Evolutionary conservation across 352 stramenopile genomes (phyloP).

Genomic region (Pythium apleroticum): DNA sequence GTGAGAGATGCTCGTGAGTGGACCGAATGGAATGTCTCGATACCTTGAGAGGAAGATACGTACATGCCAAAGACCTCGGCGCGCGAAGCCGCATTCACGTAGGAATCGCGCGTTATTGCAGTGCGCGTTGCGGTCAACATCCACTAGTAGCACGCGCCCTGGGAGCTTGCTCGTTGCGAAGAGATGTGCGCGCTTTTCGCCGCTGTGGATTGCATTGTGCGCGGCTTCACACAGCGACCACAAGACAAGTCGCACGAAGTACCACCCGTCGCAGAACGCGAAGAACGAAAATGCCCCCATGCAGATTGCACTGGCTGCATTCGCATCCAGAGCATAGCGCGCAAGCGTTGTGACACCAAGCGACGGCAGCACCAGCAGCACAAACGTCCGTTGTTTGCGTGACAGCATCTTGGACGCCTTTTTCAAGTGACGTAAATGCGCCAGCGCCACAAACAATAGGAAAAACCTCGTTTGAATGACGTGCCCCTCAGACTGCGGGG

Average conservation of each 20-base stretch:
- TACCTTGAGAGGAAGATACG: constrained; percentile 4
- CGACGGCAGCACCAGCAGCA: constrained; percentile 2
- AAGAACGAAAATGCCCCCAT: constrained; percentile 55
- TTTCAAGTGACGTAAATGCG: not conserved
- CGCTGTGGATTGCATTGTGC: constrained; percentile 18
- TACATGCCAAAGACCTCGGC: constrained; percentile 84
- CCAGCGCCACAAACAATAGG: no score
- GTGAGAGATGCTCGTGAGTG: not conserved
- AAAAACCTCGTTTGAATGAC: not conserved
- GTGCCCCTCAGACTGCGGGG: not conserved
- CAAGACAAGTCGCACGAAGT: constrained; percentile 55
- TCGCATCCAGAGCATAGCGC: not conserved
- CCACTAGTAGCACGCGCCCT: constrained; percentile 49
- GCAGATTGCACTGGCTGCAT: not conserved
- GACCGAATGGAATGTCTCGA: no score
- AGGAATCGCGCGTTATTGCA: constrained; percentile 86
- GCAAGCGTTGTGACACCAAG: not conserved
- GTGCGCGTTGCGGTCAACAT: constrained; percentile 86
- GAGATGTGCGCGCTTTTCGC: constrained; percentile 38
- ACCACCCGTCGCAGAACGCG: constrained; percentile 75
- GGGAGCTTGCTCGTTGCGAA: constrained; percentile 51
- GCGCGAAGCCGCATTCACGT: constrained; percentile 81
- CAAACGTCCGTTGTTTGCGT: not conserved
- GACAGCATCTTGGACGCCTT: not conserved
- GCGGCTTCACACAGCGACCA: constrained; percentile 25